phyloP scores from a whole-genome alignment of 2,329 filamentous ascomycete genomes.

The Rhynchosporium graminicola region DNA sequence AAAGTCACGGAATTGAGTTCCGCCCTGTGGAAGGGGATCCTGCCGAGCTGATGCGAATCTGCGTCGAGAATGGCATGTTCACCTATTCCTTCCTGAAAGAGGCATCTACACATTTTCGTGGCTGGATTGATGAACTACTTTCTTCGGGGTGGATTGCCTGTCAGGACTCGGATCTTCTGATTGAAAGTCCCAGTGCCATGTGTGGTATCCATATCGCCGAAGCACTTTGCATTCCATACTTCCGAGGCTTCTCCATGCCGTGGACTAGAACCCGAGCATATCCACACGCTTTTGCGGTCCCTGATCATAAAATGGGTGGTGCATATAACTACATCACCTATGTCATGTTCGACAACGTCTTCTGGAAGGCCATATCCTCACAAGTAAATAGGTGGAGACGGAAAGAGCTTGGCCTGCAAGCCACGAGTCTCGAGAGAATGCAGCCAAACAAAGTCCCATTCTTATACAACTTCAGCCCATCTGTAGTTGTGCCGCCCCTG shows the following conservation, averaged over 20 bases:
- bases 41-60: conserved; percentile 90
- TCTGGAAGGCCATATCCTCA: conserved; percentile 89
- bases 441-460: conserved; percentile 98
- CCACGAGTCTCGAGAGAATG: conserved; percentile 85
- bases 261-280: conserved; percentile 97
- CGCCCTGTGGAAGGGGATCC: conserved; percentile 86
- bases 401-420: conserved; percentile 73
- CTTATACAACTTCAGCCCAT: conserved; percentile 94
- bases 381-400: conserved; percentile 95
- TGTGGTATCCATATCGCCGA: conserved; percentile 97
- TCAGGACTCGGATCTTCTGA: conserved; percentile 83
- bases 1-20: conserved; percentile 93
- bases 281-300: conserved; percentile 92
- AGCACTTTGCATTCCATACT: conserved; percentile 89
- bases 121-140: conserved; percentile 91
- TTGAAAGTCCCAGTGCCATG: conserved; percentile 96
- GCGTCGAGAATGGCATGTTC: conserved; percentile 96
- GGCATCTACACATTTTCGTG: conserved; percentile 82
- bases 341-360: conserved; percentile 93
- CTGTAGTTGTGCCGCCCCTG: conserved; percentile 88
- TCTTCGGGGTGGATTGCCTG: conserved; percentile 81
- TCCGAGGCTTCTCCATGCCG: conserved; percentile 97
- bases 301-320: conserved; percentile 91
- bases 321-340: conserved; percentile 95
- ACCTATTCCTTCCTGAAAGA: conserved; percentile 88